Conservation (phyloP, 768 basidiomycete genomes). For the Nevesoporus exiguus region DNA sequence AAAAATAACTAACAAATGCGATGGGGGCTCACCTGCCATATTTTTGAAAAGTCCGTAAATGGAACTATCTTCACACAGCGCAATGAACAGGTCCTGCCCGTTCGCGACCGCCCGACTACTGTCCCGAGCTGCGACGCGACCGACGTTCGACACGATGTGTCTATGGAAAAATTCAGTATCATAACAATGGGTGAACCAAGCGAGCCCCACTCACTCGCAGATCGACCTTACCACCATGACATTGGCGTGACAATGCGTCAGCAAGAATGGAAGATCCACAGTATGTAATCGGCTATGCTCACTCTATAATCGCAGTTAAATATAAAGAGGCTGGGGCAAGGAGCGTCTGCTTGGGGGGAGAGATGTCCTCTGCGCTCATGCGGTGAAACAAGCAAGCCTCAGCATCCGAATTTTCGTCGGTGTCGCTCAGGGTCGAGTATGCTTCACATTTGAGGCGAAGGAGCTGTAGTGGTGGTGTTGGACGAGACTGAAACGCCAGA, state of each 20-base stretch:
- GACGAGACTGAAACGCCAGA: slow-evolving; percentile 11
- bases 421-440: slow-evolving; percentile 80
- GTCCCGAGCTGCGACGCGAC: slow-evolving; percentile 81
- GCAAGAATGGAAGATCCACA: slow-evolving; percentile 16
- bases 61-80: slow-evolving; percentile 86
- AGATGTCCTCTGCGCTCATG: slow-evolving; percentile 49
- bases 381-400: slow-evolving; percentile 62
- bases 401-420: slow-evolving; percentile 68
- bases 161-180: slow-evolving; percentile 37
- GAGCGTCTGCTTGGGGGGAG: slow-evolving; percentile 50
- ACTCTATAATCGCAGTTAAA: slow-evolving; percentile 92
- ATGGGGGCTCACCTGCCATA: slow-evolving; percentile 65
- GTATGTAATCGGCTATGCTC: slow-evolving; percentile 36
- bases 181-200: neutral
- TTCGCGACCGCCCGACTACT: slow-evolving; percentile 75
- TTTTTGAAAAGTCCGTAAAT: slow-evolving; percentile 82
- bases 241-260: slow-evolving; percentile 23
- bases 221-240: slow-evolving; percentile 52
- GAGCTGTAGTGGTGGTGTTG: slow-evolving; percentile 41
- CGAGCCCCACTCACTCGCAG: slow-evolving; percentile 68
- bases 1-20: slow-evolving; percentile 19
- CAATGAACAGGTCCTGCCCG: slow-evolving; percentile 78
- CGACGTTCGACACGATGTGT: slow-evolving; percentile 80
- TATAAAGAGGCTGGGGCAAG: slow-evolving; percentile 84
- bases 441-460: slow-evolving; percentile 85